Base-by-base conservation (phyloP, 305 asterid species). In the Ruellia speciosa region DNA sequence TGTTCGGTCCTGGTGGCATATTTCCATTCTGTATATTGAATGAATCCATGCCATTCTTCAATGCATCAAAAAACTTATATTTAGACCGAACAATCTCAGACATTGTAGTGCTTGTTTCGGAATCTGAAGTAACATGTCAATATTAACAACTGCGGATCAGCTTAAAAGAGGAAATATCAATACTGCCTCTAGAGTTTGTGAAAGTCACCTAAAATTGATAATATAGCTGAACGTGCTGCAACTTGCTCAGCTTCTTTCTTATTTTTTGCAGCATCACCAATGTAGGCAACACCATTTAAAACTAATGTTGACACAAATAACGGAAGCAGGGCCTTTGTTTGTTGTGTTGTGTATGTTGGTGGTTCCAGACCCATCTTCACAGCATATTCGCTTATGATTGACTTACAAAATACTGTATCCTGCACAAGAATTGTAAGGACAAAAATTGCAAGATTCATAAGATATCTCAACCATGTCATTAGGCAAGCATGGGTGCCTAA, bases 211-310 rank as follows among this genome's bases (percentile, higher is more conserved):
- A 85, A 60, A 47, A 79, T 64, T 31, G 83, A 78, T 49, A 80
- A 33, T 53, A 85, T 72, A 28, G 75, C 83, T 35, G 79, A 65
- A 45, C 88, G 83, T 52, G 95, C 90, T 48, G 90, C 95, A 64
- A 72, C 54, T 35, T 79, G 88, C 67, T 83, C 89, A 28, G 87
- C 89, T 60, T 83, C 95, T 72, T 74, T 86, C 75, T 79, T 86
- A 55, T n/a, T 86, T 65, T 56, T 77, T 6, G 74, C 85, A 9
- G 66, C 69, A 24, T 66, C 75, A 58, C 95, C 93, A 16, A n/a
- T 37, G 52, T 59, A 81, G n/a, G 72, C 62, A 60, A 49, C 69
- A 14, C 79, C 85, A 34, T 81, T 68, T 34, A 83, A 70, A 49
- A 58, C 39, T 70, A 70, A 17, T 2, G 73, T 62, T 14, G 88